phyloP scores from a whole-genome alignment of 306 rosid species.

The Citrullus mucosospermus region DNA sequence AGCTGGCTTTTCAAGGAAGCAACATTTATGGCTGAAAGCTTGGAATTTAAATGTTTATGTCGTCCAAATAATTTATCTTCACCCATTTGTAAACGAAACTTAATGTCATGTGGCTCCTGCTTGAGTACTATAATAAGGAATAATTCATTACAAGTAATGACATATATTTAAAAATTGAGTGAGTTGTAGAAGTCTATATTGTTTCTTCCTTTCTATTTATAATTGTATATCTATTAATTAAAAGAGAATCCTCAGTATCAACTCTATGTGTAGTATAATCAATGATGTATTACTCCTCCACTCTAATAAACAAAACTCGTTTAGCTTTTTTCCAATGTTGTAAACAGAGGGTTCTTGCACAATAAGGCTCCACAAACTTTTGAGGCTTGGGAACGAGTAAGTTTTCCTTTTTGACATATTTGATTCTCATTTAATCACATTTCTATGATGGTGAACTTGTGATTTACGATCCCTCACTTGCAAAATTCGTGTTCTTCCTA shows the following conservation, averaged over 20 bases:
- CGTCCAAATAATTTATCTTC: not conserved
- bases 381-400: constrained; percentile 89
- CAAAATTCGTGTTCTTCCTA: not conserved
- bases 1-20: not conserved
- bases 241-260: not conserved
- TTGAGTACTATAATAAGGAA: not conserved
- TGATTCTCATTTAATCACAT: not conserved
- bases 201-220: not conserved
- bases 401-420: constrained; percentile 19
- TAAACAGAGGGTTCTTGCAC: constrained; percentile 39
- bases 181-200: not conserved
- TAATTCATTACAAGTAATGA: too few species aligned
- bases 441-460: not conserved
- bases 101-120: not conserved
- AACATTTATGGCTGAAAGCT: not conserved
- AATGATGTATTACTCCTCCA: not conserved
- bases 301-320: not conserved
- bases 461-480: not conserved
- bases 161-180: not conserved
- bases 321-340: not conserved
- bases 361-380: constrained; percentile 25
- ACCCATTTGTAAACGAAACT: not conserved
- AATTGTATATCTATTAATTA: not conserved
- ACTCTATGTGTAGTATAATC: not conserved
- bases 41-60: not conserved